Evolutionary conservation across 768 basidiomycete species (phyloP), one percentile per base, ranked within the genome.

Genomic region (Boletus rubroflammeus): DNA sequence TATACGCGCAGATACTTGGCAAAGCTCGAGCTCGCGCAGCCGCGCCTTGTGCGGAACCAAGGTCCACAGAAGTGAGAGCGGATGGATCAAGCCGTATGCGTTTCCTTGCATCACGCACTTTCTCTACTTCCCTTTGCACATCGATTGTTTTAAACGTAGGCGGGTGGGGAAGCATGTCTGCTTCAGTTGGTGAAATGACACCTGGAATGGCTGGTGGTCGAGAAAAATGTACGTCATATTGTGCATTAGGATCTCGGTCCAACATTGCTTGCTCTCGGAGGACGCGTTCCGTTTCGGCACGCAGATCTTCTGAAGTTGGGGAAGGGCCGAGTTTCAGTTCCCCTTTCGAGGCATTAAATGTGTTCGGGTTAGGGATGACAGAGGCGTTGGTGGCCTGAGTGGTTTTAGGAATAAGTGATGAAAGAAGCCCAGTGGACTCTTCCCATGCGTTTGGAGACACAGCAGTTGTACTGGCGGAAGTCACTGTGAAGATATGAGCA

Each of bases 1-100:
- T 98, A 66, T 97, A 98, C 6, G 92, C 85, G 61, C 96, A 97
- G 50, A 98, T 85, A 62, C 95, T 98, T 3, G 96, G 96, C 52
- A 96, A 72, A 40, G 86, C 88, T 14, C 84, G 78, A 2, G 85
- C 78, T 52, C 82, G 75, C 3, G 63, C 62, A 31, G 81, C 69
- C 49, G 74, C 72, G 9, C 78, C 83, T 68, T 87, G 88, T 31
- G 81, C 70, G 23, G 82, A 81, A 60, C 78, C 79, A 32, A 70
- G 68, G 65, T 89, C 87, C 13, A 83, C 69, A 57, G 78, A 81
- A 39, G 72, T 73, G 43, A 89, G 70, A 7, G 76, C 71, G 6
- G 84, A 83, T 1, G 92, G 91, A 4, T 97, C 96, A 15, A 98
- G 74, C 38, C 90, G 81, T 72, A 99, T 98, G 53, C 93, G 83